Percentiles rank a stretch among this genome's conserved stretches.
Evolutionary conservation across 176 grass and related monocot genomes (phyloP).

Genomic region (Ensete glaucum): DNA sequence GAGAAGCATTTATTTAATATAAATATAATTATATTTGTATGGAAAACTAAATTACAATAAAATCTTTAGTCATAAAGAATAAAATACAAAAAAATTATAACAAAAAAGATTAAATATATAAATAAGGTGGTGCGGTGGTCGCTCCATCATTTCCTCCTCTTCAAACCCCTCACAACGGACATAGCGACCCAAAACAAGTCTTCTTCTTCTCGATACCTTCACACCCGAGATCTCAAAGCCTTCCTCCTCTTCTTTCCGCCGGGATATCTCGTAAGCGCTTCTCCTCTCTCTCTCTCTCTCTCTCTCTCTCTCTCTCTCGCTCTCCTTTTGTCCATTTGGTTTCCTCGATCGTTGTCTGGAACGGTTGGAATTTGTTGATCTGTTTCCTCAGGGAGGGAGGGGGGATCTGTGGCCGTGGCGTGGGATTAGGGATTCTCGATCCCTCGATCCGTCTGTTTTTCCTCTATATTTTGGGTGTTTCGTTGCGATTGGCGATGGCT

Average conservation of each 20-base stretch:
- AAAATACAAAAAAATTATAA: no score
- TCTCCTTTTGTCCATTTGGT: not conserved
- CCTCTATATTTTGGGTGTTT: not conserved
- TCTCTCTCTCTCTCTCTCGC: not conserved
- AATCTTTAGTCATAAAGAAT: no score
- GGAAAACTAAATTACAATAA: no score
- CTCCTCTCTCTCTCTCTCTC: not conserved
- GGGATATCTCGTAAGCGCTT: not conserved
- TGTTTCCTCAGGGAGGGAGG: not conserved
- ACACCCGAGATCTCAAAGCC: conserved; percentile 29
- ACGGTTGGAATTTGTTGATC: not conserved
- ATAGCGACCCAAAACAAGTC: no score
- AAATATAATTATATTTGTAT: no score
- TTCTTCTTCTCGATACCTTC: conserved; percentile 13
- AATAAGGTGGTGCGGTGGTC: no score
- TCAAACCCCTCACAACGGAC: no score
- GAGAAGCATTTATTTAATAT: no score
- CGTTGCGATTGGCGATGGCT: conserved; percentile 32
- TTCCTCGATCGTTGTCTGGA: not conserved
- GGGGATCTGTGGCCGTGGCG: not conserved
- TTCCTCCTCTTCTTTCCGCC: conserved; percentile 21
- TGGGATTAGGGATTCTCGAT: not conserved
- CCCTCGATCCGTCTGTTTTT: not conserved
- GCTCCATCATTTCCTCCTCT: no score
- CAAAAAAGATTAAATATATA: no score